phyloP scores from a whole-genome alignment of 148 eudicot species.

The Euryodendron excelsum region DNA sequence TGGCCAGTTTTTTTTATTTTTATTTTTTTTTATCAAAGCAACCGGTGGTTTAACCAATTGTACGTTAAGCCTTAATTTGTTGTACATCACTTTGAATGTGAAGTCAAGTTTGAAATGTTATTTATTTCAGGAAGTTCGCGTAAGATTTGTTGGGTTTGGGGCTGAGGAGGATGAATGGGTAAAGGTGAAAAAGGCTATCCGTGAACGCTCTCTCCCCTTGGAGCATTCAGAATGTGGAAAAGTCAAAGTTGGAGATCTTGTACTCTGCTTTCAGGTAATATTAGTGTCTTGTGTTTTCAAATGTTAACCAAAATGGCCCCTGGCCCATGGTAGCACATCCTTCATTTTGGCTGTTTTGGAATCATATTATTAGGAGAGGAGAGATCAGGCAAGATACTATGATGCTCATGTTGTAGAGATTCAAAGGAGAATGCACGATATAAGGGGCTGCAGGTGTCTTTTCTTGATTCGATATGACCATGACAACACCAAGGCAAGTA shows the following conservation, averaged over 20 bases:
- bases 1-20: neutral
- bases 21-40: neutral
- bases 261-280: constrained; percentile 87
- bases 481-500: constrained; percentile 61
- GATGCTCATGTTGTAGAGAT: constrained; percentile 67
- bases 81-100: neutral
- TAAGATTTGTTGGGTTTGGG: constrained; percentile 82
- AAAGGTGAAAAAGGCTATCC: constrained; percentile 51
- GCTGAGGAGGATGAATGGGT: constrained; percentile 95
- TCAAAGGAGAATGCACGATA: constrained; percentile 77
- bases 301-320: neutral
- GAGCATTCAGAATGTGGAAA: constrained; percentile 77
- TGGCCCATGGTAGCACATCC: neutral
- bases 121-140: constrained; percentile 74
- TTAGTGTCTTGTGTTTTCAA: neutral
- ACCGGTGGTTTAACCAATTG: neutral
- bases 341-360: constrained; percentile 1
- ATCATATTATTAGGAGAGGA: constrained; percentile 56
- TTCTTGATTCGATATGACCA: constrained; percentile 76
- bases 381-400: constrained; percentile 67
- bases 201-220: constrained; percentile 75
- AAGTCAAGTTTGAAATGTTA: neutral
- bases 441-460: constrained; percentile 94
- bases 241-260: constrained; percentile 63
- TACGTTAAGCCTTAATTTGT: neutral